Conservation (phyloP, 306 rosid genomes). For the Hippophae rhamnoides region DNA sequence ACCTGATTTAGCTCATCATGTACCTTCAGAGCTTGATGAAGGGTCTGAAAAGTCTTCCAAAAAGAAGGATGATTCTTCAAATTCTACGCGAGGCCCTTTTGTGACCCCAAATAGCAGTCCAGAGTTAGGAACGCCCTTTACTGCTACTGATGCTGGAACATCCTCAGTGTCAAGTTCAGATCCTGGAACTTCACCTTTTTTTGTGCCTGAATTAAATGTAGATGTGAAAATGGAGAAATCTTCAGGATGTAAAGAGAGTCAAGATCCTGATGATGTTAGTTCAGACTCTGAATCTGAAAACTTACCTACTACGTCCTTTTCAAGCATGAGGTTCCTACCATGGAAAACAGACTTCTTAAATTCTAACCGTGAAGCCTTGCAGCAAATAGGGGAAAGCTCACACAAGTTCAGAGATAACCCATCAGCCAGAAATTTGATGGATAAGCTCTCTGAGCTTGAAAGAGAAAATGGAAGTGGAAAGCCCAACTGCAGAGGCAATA, state of each 20-base stretch:
- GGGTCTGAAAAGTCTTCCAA: conserved; percentile 37
- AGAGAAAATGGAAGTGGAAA: conserved; percentile 53
- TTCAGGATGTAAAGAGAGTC: conserved; percentile 43
- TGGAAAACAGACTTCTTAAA: conserved; percentile 60
- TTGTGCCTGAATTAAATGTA: conserved; percentile 51
- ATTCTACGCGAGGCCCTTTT: conserved; percentile 53
- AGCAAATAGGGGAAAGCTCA: conserved; percentile 34
- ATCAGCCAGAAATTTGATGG: conserved; percentile 45
- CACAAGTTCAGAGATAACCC: conserved; percentile 41
- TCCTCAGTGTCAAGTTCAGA: conserved; percentile 94
- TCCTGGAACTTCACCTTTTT: conserved; percentile 88
- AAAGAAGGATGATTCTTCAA: conserved; percentile 36
- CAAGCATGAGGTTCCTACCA: conserved; percentile 80
- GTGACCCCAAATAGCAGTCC: conserved; percentile 98
- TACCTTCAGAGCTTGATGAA: conserved; percentile 44
- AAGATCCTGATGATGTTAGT: conserved; percentile 51
- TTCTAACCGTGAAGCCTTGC: conserved; percentile 46
- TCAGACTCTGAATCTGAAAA: conserved; percentile 80
- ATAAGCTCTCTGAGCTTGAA: conserved; percentile 53
- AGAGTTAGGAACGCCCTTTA: conserved; percentile 88
- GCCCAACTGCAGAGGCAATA: conserved; percentile 41
- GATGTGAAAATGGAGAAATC: conserved; percentile 56
- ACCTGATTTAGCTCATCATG: conserved; percentile 33
- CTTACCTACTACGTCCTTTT: conserved; percentile 53
- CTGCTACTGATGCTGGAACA: conserved; percentile 76